Percentiles rank a stretch among this genome's conserved stretches.
These are phyloP conservation scores for Rhizophagus clarus DNA, from an alignment of 192 early-diverging fungal genomes.

Conservation along the genomic window DNA sequence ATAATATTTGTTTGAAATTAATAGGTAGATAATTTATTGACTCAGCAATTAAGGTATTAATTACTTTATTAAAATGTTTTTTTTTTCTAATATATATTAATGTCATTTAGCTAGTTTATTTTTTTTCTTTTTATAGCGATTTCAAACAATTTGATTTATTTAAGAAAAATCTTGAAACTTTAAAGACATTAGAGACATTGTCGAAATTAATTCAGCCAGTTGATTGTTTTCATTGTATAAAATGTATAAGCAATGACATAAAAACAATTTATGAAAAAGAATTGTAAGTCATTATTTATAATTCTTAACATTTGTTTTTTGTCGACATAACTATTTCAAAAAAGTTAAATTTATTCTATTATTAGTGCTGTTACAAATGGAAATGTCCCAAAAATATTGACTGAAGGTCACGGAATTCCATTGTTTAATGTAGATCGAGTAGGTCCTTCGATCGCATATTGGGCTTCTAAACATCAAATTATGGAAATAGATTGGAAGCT, in stretches of 20 bases:
- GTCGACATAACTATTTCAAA: background rate
- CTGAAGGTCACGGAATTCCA: slow-evolving; percentile 18
- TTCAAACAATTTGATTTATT: slow-evolving; percentile 14
- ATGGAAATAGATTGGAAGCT: slow-evolving; percentile 19
- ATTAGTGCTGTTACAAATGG: background rate
- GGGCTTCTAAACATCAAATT: slow-evolving; percentile 11
- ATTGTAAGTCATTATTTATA: background rate
- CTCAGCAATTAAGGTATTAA: slow-evolving; percentile 16
- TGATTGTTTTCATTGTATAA: slow-evolving; percentile 19
- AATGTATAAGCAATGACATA: slow-evolving; percentile 20
- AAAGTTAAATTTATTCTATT: background rate
- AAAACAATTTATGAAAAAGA: slow-evolving; percentile 28
- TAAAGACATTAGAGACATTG: background rate
- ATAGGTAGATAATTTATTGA: slow-evolving; percentile 26
- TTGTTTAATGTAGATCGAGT: slow-evolving; percentile 1
- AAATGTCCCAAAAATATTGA: slow-evolving; percentile 11
- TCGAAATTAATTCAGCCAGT: background rate
- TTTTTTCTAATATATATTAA: background rate
- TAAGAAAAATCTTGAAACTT: slow-evolving; percentile 21
- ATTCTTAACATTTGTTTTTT: background rate
- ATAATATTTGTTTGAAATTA: background rate
- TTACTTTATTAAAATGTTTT: slow-evolving; percentile 2
- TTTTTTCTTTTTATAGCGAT: background rate
- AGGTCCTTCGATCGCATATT: slow-evolving; percentile 31
- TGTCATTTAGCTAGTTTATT: too few relatives aligned